phyloP scores from a whole-genome alignment of 257 asterid species.

The Leptodermis oblonga region DNA sequence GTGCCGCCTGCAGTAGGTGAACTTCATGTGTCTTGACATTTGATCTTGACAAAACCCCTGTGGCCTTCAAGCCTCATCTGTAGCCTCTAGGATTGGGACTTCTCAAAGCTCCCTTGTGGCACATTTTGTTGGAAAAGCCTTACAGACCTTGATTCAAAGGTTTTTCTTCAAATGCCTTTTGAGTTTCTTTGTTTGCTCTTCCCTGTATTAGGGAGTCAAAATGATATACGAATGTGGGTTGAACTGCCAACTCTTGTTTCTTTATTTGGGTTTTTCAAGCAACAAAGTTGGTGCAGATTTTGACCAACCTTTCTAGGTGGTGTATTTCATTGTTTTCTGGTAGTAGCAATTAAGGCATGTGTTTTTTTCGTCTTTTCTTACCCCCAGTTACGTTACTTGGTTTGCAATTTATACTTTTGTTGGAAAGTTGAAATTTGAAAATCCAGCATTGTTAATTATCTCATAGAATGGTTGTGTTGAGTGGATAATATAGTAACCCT shows the following conservation, averaged over 20 bases:
- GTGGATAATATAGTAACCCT: neutral
- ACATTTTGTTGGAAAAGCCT: neutral
- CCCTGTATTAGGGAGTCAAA: neutral
- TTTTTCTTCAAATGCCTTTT: neutral
- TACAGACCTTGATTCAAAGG: neutral
- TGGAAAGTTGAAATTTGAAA: neutral
- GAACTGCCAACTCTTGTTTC: neutral
- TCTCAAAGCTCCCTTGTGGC: neutral
- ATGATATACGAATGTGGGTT: neutral
- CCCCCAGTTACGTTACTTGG: neutral
- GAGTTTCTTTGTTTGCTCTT: neutral
- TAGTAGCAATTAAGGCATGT: neutral
- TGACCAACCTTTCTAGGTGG: neutral
- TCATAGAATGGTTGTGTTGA: neutral
- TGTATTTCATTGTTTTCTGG: constrained; percentile 4
- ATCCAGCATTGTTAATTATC: neutral
- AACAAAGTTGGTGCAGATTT: neutral
- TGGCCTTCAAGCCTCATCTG: neutral
- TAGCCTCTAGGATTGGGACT: neutral
- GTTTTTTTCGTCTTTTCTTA: too few species aligned
- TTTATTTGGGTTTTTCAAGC: neutral
- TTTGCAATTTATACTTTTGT: neutral
- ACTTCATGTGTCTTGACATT: too few species aligned
- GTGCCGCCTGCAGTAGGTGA: neutral
- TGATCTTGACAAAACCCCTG: neutral